Percentiles rank a stretch among this genome's conserved stretches.
phyloP scores from a whole-genome alignment of 805 yeast genomes.

The Lachancea thermotolerans region DNA sequence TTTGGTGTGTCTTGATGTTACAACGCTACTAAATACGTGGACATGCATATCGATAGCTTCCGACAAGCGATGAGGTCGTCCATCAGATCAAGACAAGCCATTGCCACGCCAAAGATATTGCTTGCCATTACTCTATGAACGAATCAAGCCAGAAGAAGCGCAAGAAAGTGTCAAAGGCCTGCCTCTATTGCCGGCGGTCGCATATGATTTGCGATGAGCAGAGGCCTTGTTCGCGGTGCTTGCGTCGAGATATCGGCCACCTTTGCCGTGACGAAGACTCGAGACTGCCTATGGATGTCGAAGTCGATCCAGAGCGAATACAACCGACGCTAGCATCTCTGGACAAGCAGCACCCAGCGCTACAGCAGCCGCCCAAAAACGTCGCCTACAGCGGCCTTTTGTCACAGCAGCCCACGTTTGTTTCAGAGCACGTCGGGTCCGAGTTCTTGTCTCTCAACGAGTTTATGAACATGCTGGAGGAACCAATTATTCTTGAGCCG shows the following conservation, averaged over 20 bases:
- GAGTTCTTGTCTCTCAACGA: constrained; percentile 88
- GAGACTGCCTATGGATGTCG: constrained; percentile 7
- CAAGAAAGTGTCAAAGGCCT: constrained; percentile 41
- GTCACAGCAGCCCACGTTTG: constrained; percentile 68
- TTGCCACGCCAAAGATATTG: neutral
- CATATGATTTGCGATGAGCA: constrained; percentile 89
- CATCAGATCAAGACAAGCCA: too few relatives aligned
- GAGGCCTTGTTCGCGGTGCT: constrained; percentile 66
- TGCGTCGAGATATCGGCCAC: constrained; percentile 82
- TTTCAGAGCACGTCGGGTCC: constrained; percentile 86
- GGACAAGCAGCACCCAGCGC: neutral
- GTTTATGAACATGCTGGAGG: constrained; percentile 84
- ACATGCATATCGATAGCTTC: too few relatives aligned
- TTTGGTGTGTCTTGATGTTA: too few relatives aligned
- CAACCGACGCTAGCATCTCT: neutral
- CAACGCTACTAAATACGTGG: too few relatives aligned
- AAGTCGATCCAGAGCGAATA: constrained; percentile 4
- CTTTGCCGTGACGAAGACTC: constrained; percentile 63
- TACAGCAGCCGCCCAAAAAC: constrained; percentile 26
- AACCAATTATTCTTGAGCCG: constrained; percentile 42
- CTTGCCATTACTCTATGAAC: neutral
- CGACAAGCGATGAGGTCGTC: neutral
- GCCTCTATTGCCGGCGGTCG: constrained; percentile 86
- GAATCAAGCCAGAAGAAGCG: constrained; percentile 11
- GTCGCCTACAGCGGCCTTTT: constrained; percentile 9